Percentiles rank a stretch among this genome's conserved stretches.
Conservation (phyloP, 169 alveolate species). For the Eimeria sp. region DNA sequence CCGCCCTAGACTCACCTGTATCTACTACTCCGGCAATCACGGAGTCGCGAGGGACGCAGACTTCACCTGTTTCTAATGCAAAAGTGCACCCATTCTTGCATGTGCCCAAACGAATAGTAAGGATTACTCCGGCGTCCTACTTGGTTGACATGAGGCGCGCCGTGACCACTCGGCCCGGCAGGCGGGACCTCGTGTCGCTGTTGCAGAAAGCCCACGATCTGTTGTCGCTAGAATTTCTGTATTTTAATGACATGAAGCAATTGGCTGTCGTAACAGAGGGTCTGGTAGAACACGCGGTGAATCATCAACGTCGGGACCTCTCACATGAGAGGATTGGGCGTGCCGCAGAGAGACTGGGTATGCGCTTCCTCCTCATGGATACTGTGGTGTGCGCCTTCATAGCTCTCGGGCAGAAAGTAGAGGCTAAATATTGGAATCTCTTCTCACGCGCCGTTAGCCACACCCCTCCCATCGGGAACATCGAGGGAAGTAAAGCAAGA, state of each 20-base stretch:
- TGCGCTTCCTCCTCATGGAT: background rate
- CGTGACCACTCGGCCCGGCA: background rate
- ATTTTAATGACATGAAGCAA: background rate
- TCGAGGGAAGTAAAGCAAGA: background rate
- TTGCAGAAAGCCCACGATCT: background rate
- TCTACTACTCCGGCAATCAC: background rate
- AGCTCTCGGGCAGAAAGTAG: background rate
- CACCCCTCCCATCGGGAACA: background rate
- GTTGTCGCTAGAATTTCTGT: background rate
- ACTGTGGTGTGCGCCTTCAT: background rate
- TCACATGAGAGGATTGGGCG: background rate
- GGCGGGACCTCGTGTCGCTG: background rate
- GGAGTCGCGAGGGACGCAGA: background rate
- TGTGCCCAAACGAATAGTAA: background rate
- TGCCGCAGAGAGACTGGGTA: background rate
- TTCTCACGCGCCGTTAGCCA: background rate
- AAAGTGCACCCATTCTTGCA: background rate
- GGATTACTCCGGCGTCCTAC: background rate
- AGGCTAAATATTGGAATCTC: background rate
- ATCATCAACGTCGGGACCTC: background rate
- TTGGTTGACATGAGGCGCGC: background rate
- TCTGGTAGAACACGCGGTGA: background rate
- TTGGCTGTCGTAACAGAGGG: background rate
- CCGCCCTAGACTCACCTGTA: background rate
- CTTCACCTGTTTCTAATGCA: no score